phyloP scores from a whole-genome alignment of 2,329 filamentous ascomycete genomes.

The Alternaria incomplexa region DNA sequence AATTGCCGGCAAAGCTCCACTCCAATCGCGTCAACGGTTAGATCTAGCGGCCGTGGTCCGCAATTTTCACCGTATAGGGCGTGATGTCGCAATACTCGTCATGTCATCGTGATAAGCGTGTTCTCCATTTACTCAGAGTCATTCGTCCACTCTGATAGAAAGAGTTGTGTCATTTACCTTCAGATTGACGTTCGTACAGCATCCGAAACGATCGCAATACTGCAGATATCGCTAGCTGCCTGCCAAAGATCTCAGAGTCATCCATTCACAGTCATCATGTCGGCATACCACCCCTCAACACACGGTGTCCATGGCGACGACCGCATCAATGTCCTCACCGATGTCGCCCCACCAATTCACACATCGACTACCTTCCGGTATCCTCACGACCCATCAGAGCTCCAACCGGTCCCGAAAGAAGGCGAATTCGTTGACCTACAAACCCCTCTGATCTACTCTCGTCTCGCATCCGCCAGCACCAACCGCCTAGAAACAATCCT shows the following conservation, averaged over 20 bases:
- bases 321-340: conserved; percentile 72
- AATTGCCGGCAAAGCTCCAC: conserved; percentile 13
- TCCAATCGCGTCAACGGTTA: conserved; percentile 8
- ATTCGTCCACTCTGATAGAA: not conserved
- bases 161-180: not conserved
- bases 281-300: conserved; percentile 64
- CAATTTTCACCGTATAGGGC: conserved; percentile 14
- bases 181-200: not conserved
- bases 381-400: conserved; percentile 68
- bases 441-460: conserved; percentile 72
- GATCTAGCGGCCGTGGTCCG: conserved; percentile 4
- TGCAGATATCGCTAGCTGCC: not conserved
- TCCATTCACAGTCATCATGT: not conserved
- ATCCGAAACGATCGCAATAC: not conserved
- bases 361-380: conserved; percentile 93
- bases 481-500: conserved; percentile 87
- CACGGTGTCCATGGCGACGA: conserved; percentile 84
- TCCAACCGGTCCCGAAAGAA: conserved; percentile 59
- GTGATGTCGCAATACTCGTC: conserved; percentile 16
- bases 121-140: not conserved
- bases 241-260: not conserved
- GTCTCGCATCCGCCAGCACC: conserved; percentile 76
- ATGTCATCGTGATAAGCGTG: not conserved
- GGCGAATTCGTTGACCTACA: conserved; percentile 44
- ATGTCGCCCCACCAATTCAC: conserved; percentile 88